Percentiles rank a stretch among this genome's conserved stretches.
Conservation (phyloP, 129 eudicot species). For the Arctium lappa region DNA sequence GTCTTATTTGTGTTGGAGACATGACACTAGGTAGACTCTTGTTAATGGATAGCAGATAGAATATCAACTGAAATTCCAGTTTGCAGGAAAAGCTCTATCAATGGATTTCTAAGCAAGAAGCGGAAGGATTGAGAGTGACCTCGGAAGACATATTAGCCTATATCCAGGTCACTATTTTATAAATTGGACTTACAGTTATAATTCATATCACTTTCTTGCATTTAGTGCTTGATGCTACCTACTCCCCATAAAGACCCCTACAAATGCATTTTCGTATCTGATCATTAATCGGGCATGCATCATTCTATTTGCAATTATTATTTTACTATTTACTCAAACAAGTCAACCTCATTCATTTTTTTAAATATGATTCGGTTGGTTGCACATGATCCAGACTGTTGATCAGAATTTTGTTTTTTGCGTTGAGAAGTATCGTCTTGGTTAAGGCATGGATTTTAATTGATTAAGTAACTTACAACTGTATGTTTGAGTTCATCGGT, state of each 20-base stretch:
- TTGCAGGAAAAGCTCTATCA: conserved; percentile 46
- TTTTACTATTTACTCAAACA: neutral
- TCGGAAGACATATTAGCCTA: conserved; percentile 42
- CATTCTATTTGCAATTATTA: neutral
- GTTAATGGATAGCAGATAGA: neutral
- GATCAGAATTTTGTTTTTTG: neutral
- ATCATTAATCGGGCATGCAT: neutral
- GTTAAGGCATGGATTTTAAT: neutral
- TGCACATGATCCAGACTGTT: neutral
- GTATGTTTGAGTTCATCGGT: neutral
- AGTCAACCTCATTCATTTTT: neutral
- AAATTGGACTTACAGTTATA: neutral
- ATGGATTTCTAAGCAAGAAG: conserved; percentile 47
- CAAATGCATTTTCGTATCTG: neutral
- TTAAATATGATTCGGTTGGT: neutral
- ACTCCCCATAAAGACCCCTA: neutral
- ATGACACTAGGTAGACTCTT: neutral
- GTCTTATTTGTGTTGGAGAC: neutral
- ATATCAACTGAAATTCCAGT: neutral
- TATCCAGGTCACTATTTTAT: conserved; percentile 31
- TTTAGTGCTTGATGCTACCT: neutral
- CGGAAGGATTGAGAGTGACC: conserved; percentile 41
- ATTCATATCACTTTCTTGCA: neutral
- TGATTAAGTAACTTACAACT: neutral
- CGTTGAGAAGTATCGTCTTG: neutral